Evolutionary conservation across 176 grass and related monocot species (phyloP).

Genomic region (sorghum (Sorghum bicolor)): Sorghum_bicolor_NCBIv3 NC_012874.2:63892001-63892500

Average conservation of each 20-base stretch:
- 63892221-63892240: background rate
- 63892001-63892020: background rate
- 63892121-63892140: background rate
- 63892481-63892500: background rate
- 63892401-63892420: constrained; percentile 12
- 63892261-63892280: background rate
- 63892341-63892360: constrained; percentile 4
- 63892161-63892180: constrained; percentile 20
- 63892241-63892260: background rate
- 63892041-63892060: background rate
- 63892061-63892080: constrained; percentile 2
- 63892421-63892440: constrained; percentile 1
- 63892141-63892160: background rate
- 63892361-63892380: constrained; percentile 13
- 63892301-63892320: background rate
- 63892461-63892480: background rate
- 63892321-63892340: constrained; percentile 4
- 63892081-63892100: background rate
- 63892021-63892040: background rate
- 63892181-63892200: background rate
- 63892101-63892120: background rate
- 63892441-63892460: constrained; percentile 15
- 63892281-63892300: constrained; percentile 2
- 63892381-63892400: background rate
- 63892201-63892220: background rate